Base-by-base conservation (phyloP, 345 rosid species). In the Bruguiera sexangula region DNA sequence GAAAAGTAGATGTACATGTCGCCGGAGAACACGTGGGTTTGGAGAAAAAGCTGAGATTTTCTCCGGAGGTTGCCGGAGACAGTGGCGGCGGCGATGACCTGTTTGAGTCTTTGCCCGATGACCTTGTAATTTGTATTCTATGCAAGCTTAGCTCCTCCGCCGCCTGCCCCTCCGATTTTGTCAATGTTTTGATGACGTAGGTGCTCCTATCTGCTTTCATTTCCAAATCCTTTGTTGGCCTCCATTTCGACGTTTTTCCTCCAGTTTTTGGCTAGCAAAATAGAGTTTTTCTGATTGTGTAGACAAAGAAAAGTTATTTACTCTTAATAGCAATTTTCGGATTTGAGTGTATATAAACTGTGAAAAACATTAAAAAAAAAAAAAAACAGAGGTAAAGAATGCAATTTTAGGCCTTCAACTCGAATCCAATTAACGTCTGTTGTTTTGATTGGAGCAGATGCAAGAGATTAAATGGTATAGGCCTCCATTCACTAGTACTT, bases 41-140 rank as follows among this genome's bases (percentile, higher is more conserved):
- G 77, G 75, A 77, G 65, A 86, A 83, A 75, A 82, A 82, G 29
- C 85, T 61, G 8, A 67, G 86, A 52, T 21, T 79, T 22, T 68
- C 73, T 63, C 78, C 79, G 66, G 32, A 6, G 32, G 30, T 21
- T 31, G 54, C 63, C 11, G 57, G 70, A 22, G 67, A 65, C 13
- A 37, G 60, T 46, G 54, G 63, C 11, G 57, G 67, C 13, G 67
- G 60, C 13, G 39, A 55, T 37, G 93, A 91, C 72, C 77, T 84
- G 27, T 81, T 93, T 19, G 94, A 91, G 69, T 60, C 79, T 20
- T 78, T 93, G 13, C 97, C 98, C 0, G 97, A 93, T 59, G 98
- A 93, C 81, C 87, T 93, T 75, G 88, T 93, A 64, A 69, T 84
- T 43, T 81, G 71, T 55, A 88, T 93, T 37, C 86, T 93, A 24